Conservation (phyloP, 208 protist genomes). For the Acanthamoeba royreba region DNA sequence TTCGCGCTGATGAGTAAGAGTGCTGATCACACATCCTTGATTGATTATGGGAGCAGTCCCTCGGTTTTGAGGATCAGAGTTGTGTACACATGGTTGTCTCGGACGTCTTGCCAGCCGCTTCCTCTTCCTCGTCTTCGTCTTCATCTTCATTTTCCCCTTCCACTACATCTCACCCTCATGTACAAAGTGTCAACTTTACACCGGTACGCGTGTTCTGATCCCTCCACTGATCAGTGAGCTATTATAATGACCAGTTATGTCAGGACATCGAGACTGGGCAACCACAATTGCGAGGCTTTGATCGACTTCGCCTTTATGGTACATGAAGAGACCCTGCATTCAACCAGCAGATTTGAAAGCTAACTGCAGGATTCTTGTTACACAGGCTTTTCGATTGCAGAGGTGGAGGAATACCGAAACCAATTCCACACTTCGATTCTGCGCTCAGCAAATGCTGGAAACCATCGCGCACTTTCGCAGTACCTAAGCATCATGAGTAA, state of each 20-base stretch:
- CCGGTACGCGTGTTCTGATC: not conserved
- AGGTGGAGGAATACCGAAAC: not conserved
- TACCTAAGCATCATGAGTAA: not conserved
- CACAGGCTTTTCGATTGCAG: not conserved
- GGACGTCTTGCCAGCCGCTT: not conserved
- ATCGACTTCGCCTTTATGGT: not conserved
- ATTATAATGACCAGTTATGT: not conserved
- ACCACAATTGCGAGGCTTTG: not conserved
- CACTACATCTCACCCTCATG: not conserved
- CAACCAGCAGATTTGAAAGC: not conserved
- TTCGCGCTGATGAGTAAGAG: no score
- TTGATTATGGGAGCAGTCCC: not conserved
- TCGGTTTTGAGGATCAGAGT: not conserved
- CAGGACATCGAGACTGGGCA: not conserved
- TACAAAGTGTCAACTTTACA: not conserved
- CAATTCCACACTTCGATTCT: not conserved
- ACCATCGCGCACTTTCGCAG: not conserved
- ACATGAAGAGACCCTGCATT: not conserved
- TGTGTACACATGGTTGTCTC: not conserved
- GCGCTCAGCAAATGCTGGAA: not conserved
- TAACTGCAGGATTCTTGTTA: not conserved
- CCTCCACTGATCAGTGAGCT: not conserved
- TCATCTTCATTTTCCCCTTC: not conserved
- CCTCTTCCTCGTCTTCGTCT: not conserved
- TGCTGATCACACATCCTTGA: not conserved